phyloP scores from a whole-genome alignment of 305 asterid genomes.

The Ajuga reptans region DNA sequence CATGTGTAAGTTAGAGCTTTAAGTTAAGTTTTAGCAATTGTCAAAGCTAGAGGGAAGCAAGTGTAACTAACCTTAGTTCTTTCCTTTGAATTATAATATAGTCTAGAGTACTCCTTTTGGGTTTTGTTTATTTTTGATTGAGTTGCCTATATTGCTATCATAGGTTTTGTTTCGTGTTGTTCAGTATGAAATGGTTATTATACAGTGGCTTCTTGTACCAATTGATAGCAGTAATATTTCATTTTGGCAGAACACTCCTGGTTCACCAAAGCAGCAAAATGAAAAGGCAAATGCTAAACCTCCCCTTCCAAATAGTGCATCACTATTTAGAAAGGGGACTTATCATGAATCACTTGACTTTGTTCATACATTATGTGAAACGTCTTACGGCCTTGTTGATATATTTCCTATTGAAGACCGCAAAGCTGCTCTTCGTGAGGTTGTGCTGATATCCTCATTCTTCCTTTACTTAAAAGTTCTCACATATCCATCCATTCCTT shows the following conservation, averaged over 20 bases:
- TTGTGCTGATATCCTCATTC: slow-evolving; percentile 24
- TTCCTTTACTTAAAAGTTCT: slow-evolving; percentile 13
- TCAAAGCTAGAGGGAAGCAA: neutral
- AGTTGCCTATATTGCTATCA: slow-evolving; percentile 2
- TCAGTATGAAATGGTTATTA: slow-evolving; percentile 7
- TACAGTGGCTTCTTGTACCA: slow-evolving; percentile 15
- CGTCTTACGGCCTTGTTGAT: slow-evolving; percentile 91
- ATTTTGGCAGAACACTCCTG: slow-evolving; percentile 62
- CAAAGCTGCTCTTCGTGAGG: slow-evolving; percentile 90
- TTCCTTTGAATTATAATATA: neutral
- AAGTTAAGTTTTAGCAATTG: neutral
- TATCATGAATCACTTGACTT: slow-evolving; percentile 95
- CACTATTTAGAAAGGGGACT: slow-evolving; percentile 86
- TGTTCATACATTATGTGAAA: slow-evolving; percentile 82
- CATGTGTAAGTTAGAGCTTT: neutral
- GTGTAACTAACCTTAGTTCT: neutral
- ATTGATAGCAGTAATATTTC: slow-evolving; percentile 24
- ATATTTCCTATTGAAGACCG: slow-evolving; percentile 93
- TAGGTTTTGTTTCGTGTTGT: neutral
- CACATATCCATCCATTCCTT: slow-evolving; percentile 21
- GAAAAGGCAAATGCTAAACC: slow-evolving; percentile 68
- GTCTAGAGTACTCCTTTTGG: neutral
- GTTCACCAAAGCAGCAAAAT: slow-evolving; percentile 61
- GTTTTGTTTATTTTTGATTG: slow-evolving; percentile 7
- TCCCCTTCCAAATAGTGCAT: slow-evolving; percentile 77